Base-by-base conservation (phyloP, 2,329 filamentous ascomycete genomes). In the Diplodia scrobiculata region DNA sequence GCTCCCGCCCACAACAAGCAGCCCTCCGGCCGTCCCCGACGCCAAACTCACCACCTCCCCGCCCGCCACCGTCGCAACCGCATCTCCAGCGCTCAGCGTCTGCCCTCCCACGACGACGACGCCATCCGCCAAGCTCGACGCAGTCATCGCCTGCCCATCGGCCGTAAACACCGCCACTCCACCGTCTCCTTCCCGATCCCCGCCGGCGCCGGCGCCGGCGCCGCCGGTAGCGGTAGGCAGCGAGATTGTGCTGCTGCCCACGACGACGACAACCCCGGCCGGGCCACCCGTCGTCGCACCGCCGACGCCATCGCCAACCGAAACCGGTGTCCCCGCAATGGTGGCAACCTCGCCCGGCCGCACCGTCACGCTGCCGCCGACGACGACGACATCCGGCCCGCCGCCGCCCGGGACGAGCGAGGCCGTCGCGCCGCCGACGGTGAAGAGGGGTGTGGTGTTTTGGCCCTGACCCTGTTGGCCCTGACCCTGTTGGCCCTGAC, bases 21-120 rank as follows among this genome's bases (percentile, higher is more conserved):
- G 1, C 9, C 34, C 34, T 6, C 34, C 34, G 7, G 7, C 41
- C 45, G 9, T 13, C 13, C n/a, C 27, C 27, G 53, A 7, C 34
- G 58, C 58, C 41, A 36, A 11, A 25, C 58, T 62, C n/a, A 62
- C 41, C 17, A 62, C 41, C 45, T 50, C 17, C 17, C 58, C 58
- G 13, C 14, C 21, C 27, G 17, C 41, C 29, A 62, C 27, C 58
- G 58, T 62, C 17, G 48, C 41, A 1, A 47, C 58, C n/a, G 41
- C 9, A 2, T 14, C 41, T 5, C 58, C 58, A 2, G 29, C n/a
- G 14, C 21, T 50, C 29, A 62, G 2, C 29, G 58, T 62, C 27
- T 34, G 21, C 41, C n/a, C 2, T 1, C 58, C 58, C 5, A 7
- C 34, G 3, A 50, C 45, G 0, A 62, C 45, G 3, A 62, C 45